Percentiles rank a stretch among this genome's conserved stretches.
phyloP scores from a whole-genome alignment of 2,329 filamentous ascomycete genomes.

The Fusarium oligoseptatum region DNA sequence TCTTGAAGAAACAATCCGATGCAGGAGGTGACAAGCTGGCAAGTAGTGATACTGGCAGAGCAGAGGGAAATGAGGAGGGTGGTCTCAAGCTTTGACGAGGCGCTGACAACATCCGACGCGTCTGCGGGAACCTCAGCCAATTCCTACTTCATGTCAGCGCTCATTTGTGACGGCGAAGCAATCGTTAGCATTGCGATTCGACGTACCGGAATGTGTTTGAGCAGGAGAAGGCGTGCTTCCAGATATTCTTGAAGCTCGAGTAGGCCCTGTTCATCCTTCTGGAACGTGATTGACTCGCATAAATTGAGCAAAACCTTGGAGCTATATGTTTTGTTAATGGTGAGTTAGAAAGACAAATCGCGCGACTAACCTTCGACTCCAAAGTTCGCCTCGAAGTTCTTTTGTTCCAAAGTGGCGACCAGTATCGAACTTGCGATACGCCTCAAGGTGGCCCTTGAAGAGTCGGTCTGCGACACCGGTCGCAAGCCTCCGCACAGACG shows the following conservation, averaged over 20 bases:
- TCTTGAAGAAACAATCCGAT: constrained; percentile 74
- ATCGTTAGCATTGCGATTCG: background rate
- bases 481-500: constrained; percentile 63
- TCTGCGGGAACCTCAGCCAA: constrained; percentile 67
- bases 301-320: constrained; percentile 59
- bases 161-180: background rate
- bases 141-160: constrained; percentile 58
- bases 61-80: constrained; percentile 74
- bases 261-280: constrained; percentile 59
- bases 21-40: constrained; percentile 73
- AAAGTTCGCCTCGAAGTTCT: constrained; percentile 59
- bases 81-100: constrained; percentile 71
- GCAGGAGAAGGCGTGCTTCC: constrained; percentile 65
- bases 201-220: constrained; percentile 64
- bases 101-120: constrained; percentile 65
- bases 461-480: constrained; percentile 62
- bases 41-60: constrained; percentile 74
- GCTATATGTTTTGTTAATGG: constrained; percentile 35
- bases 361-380: constrained; percentile 64
- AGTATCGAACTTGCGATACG: constrained; percentile 44
- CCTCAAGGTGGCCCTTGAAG: constrained; percentile 53
- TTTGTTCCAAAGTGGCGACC: constrained; percentile 43
- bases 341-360: background rate
- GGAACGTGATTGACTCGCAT: constrained; percentile 61
- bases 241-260: constrained; percentile 68